Base-by-base conservation (phyloP, 179 eudicot genomes). In the Pouteria campechiana region DNA sequence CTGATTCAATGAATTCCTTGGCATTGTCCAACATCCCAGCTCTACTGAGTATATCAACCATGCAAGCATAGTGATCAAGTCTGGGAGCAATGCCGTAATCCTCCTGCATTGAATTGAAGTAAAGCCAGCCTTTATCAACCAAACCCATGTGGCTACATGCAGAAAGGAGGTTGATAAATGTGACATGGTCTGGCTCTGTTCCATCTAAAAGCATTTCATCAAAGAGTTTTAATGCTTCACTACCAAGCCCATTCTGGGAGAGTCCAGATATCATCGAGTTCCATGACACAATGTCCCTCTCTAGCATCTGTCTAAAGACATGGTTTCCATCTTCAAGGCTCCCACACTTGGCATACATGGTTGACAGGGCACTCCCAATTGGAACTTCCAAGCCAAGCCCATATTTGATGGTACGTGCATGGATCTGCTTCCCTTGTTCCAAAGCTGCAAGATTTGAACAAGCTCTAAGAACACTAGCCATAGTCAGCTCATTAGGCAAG, bases 261-360 rank as follows among this genome's bases (percentile, higher is more conserved):
- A 74, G 76, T 28, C 95, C 95, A 0, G 92, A 84, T 41, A 84
- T 81, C 92, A 84, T 84, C 25, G 72, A 68, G 9, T 84, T 81
- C 87, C 95, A 84, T 14, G 95, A 72, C 31, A 81, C 75, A 27
- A 84, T 48, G 57, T 78, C 86, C 67, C 64, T 78, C 19, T 38
- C 45, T n/a, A 30, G 33, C 92, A 81, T 84, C 36, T 49, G 40
- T 31, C 51, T 54, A 64, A 84, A 84, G 50, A 78, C 44, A 4
- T 46, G 48, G 44, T 65, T 66, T 1, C 78, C 76, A 33, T 76
- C 78, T 23, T 51, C 47, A 27, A 76, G 65, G 57, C 76, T 67
- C 10, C 89, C 89, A 37, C 78, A 73, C 32, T 80, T 80, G 13
- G 78, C 73, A 54, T 80, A 80, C 89, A 80, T 76, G 10, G 84